Base-by-base conservation (phyloP, 2,329 filamentous ascomycete genomes). In the Alternaria sp. region DNA sequence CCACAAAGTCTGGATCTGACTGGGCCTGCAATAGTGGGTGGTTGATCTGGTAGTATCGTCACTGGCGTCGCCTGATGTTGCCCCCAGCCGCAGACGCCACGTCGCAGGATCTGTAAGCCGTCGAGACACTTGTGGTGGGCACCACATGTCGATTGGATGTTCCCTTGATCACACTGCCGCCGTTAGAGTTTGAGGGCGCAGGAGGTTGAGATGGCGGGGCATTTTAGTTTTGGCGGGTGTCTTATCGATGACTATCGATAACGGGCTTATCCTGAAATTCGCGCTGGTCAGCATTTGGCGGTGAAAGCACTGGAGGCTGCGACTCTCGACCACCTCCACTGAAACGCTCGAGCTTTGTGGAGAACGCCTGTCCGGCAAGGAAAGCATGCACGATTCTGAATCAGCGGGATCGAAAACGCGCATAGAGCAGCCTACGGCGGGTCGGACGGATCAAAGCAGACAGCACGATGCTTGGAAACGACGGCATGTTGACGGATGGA, bases 1-100 rank as follows among this genome's bases (percentile, higher is more conserved):
- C 25, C 25, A 61, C 63, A 61, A 59, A 62, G 66, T 72, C 67
- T 73, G 66, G 74, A 74, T 69, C 66, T 53, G 53, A 58, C 56
- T 61, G 60, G 66, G 64, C 53, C 57, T 53, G 14, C 49, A 37
- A 53, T 30, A 30, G 28, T 58, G 59, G 65, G 68, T 53, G 51
- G 60, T 61, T 63, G 62, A 63, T 60, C 60, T 54, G 21, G 41
- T 26, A 47, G 11, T 26, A 47, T 28, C 3, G 49, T 56, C 28
- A 58, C 49, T 62, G 62, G 53, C 55, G 41, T 61, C 55, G 58
- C 60, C 55, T 64, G 25, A 28, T 58, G 12, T 57, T 59, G 41
- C 55, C 41, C 57, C 28, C 25, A 53, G 28, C 53, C 41, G 58
- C 45, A 20, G 41, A 51, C 60, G 66, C 66, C 64, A 67, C 61